phyloP scores from a whole-genome alignment of 805 yeast genomes.

The Candida endomychidarum region DNA sequence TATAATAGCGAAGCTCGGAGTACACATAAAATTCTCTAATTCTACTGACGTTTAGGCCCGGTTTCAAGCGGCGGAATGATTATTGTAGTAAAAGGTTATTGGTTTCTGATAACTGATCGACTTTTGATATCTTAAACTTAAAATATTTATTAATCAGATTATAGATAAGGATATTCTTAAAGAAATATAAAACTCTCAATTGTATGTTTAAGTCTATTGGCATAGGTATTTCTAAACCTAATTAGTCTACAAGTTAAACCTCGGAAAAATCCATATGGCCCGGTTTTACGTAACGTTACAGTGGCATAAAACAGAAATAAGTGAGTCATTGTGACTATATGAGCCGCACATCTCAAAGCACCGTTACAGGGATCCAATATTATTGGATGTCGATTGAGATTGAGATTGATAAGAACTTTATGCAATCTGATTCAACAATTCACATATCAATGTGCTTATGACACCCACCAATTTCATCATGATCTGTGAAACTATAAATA shows the following conservation, averaged over 20 bases:
- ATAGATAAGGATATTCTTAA: too few species aligned
- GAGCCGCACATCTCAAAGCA: not conserved
- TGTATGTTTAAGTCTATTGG: too few species aligned
- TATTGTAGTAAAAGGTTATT: not conserved
- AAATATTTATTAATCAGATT: too few species aligned
- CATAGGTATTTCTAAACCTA: too few species aligned
- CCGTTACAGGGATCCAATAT: slow-evolving; percentile 9
- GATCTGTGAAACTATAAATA: slow-evolving; percentile 3
- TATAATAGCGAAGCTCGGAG: slow-evolving; percentile 5
- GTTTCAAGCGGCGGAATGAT: not conserved
- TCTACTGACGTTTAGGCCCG: slow-evolving; percentile 1
- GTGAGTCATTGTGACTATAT: slow-evolving; percentile 5
- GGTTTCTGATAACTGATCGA: slow-evolving; percentile 4
- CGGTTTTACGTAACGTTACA: not conserved
- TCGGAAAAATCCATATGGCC: too few species aligned
- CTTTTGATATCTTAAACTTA: too few species aligned
- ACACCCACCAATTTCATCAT: not conserved
- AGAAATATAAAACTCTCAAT: too few species aligned
- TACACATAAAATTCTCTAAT: not conserved
- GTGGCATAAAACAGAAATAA: not conserved
- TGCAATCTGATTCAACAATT: slow-evolving; percentile 1
- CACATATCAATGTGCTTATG: not conserved
- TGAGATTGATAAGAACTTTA: slow-evolving; percentile 2
- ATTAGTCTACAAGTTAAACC: too few species aligned
- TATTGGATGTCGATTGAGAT: slow-evolving; percentile 4